Percentiles rank a stretch among this genome's conserved stretches.
phyloP scores from a whole-genome alignment of 2,329 filamentous ascomycete genomes.

The Chaetomiaceae sp. region DNA sequence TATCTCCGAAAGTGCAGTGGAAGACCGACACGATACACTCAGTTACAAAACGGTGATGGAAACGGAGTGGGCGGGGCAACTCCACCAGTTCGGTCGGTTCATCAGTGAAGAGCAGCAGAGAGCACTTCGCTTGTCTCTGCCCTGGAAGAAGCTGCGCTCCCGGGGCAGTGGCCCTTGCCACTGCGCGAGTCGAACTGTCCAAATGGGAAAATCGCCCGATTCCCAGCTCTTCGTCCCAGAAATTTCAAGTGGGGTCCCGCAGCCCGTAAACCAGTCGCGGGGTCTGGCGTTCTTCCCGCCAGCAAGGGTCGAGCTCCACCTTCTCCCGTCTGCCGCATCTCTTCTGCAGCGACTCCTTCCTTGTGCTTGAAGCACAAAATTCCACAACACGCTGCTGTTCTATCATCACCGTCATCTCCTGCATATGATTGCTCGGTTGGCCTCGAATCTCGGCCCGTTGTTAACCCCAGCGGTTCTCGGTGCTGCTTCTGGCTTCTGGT shows the following conservation, averaged over 20 bases:
- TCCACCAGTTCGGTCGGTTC: conserved; percentile 9
- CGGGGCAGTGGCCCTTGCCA: conserved; percentile 11
- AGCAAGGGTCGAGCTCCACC: not conserved
- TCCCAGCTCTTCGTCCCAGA: not conserved
- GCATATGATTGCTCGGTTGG: no score
- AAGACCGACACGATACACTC: no score
- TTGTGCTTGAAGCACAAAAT: no score
- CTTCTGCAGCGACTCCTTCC: not conserved
- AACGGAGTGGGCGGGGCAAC: conserved; percentile 5
- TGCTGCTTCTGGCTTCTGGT: no score
- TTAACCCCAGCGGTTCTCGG: no score
- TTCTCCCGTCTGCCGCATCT: not conserved
- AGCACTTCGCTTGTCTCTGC: conserved; percentile 21
- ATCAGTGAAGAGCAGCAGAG: no score
- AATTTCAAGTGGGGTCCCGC: conserved; percentile 4
- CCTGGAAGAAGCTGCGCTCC: conserved; percentile 16
- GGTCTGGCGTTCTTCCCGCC: not conserved
- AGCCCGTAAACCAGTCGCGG: not conserved
- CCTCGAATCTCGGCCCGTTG: no score
- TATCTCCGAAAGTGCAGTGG: no score
- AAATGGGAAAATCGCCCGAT: conserved; percentile 24
- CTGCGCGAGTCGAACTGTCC: not conserved
- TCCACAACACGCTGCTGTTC: no score
- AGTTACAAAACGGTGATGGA: not conserved
- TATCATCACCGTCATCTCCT: no score